Evolutionary conservation across 2,329 filamentous ascomycete genomes (phyloP), one percentile per base, ranked within the genome.

Genomic region (Metarhizium sp.): DNA sequence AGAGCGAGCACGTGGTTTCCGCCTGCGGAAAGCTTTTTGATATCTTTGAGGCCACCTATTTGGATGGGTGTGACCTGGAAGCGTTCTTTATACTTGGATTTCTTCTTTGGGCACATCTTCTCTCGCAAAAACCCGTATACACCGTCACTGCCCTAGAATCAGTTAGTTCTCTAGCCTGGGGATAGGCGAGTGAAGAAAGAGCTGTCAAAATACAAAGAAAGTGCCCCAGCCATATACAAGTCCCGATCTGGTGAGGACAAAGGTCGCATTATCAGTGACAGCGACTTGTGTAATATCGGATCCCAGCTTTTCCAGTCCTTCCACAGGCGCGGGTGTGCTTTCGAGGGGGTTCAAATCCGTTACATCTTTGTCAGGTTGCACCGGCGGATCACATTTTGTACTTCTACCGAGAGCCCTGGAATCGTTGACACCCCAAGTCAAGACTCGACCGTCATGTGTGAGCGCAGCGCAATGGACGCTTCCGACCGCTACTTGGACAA

Each of bases 181-280:
- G 18, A 32, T 8, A 30, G n/a, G 10, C 13, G 14, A n/a, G n/a
- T 32, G 36, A 29, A 32, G 36, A 20, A 32, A 50, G 4, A 63
- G 55, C 48, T 36, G 36, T 18, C 11, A 55, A 47, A 16, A 67
- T 74, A 82, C 79, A 61, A 84, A 74, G 73, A 91, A 91, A 6
- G 85, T 87, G 29, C 88, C 87, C 86, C 88, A 90, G 57, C 86
- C 87, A 64, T 87, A 91, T 30, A 91, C 82, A 45, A 78, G 72
- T 14, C 87, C 87, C 54, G 83, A 79, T 18, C 80, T 77, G 13
- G 87, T 90, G 32, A 91, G 75, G 1, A 80, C 86, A 67, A 90
- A 88, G 1, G 82, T 86, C 45, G 82, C 80, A 64, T 81, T 84
- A 62, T 87, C 83, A n/a, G 78, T 79, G 40, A 82, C 82, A 48